Conservation (phyloP, 805 yeast species). For the Candida sakaeoensis region DNA sequence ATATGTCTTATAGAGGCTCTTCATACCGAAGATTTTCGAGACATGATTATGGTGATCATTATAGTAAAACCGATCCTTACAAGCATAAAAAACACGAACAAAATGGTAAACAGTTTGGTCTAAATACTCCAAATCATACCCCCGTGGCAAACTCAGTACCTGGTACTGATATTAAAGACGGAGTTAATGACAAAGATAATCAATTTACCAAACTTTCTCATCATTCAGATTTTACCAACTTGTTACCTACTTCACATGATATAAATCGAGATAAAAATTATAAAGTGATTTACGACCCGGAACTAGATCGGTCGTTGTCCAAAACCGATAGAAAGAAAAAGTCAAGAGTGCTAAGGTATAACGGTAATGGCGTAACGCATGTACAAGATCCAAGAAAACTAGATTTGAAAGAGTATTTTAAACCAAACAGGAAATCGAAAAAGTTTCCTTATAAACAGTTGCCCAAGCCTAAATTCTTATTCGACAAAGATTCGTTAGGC, state of each 20-base stretch:
- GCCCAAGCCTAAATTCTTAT: slow-evolving; percentile 42
- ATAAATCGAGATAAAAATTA: slow-evolving; percentile 27
- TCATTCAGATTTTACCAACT: slow-evolving; percentile 19
- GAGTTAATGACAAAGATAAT: slow-evolving; percentile 28
- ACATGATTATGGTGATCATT: slow-evolving; percentile 2
- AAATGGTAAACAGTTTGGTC: neutral
- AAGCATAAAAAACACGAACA: neutral
- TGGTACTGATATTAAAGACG: slow-evolving; percentile 33
- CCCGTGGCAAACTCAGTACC: neutral
- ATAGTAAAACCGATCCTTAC: neutral
- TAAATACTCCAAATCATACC: slow-evolving; percentile 4
- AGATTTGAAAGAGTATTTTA: slow-evolving; percentile 25
- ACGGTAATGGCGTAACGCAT: slow-evolving; percentile 22
- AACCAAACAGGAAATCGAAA: slow-evolving; percentile 37
- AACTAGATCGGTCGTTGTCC: slow-evolving; percentile 30
- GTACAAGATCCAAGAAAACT: slow-evolving; percentile 41
- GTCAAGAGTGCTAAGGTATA: slow-evolving; percentile 39
- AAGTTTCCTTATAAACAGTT: slow-evolving; percentile 41
- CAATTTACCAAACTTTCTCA: slow-evolving; percentile 28
- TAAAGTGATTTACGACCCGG: slow-evolving; percentile 50
- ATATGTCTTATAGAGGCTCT: slow-evolving; percentile 7
- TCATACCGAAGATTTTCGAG: slow-evolving; percentile 3
- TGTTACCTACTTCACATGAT: slow-evolving; percentile 10
- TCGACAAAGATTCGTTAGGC: slow-evolving; percentile 71
- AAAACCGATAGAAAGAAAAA: slow-evolving; percentile 29